These are phyloP conservation scores for Solanum pimpinellifolium DNA, from an alignment of 257 asterid genomes.

Conservation along the genomic window DNA sequence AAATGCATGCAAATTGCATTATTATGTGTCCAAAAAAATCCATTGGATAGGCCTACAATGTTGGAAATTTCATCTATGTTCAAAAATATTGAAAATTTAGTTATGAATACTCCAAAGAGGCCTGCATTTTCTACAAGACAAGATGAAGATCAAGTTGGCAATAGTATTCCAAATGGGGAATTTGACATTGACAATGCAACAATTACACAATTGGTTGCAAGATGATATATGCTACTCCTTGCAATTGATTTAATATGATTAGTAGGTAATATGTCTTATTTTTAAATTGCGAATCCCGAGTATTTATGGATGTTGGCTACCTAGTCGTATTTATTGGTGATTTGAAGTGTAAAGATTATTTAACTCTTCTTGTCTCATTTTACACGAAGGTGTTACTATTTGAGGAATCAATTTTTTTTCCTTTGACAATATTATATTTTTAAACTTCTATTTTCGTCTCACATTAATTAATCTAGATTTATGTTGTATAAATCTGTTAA, in stretches of 20 bases:
- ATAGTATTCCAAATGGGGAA: background rate
- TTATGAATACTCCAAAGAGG: constrained; percentile 2
- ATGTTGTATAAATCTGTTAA: background rate
- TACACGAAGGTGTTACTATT: background rate
- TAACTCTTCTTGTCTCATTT: background rate
- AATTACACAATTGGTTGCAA: background rate
- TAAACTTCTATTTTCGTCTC: background rate
- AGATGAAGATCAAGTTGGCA: background rate
- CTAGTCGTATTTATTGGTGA: background rate
- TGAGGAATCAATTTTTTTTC: background rate
- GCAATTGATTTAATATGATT: background rate
- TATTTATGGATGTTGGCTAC: too few relatives aligned
- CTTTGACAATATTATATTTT: background rate
- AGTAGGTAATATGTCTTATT: background rate
- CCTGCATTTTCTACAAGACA: constrained; percentile 15
- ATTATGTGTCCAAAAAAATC: constrained; percentile 21
- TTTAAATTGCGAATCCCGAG: background rate
- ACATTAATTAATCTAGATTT: background rate
- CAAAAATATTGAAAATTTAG: background rate
- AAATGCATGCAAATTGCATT: constrained; percentile 23
- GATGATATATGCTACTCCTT: background rate
- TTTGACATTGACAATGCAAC: background rate
- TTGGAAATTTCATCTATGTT: constrained; percentile 23
- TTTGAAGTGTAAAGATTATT: background rate
- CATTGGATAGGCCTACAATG: constrained; percentile 24